Conservation (phyloP, 768 basidiomycete genomes). For the Coprinopsis marcescibilis region DNA sequence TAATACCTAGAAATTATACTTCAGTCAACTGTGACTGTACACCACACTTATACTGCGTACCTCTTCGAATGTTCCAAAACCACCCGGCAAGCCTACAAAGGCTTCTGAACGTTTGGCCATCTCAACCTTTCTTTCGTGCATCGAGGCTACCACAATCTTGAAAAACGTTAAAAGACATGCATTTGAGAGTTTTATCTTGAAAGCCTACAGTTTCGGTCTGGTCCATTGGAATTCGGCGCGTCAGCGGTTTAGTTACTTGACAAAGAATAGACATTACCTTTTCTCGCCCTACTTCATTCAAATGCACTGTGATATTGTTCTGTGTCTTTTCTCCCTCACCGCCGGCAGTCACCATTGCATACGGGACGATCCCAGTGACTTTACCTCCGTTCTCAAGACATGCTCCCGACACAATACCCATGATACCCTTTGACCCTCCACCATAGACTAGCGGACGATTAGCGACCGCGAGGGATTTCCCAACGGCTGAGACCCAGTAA, state of each 20-base stretch:
- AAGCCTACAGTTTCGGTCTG: constrained; percentile 28
- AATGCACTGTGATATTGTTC: constrained; percentile 12
- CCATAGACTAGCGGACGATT: constrained; percentile 77
- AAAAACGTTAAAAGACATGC: too few species aligned
- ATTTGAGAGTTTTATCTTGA: too few species aligned
- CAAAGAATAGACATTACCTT: constrained; percentile 14
- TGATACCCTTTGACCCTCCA: constrained; percentile 77
- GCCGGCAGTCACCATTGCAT: constrained; percentile 63
- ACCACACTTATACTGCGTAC: constrained; percentile 27
- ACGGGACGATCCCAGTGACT: constrained; percentile 75
- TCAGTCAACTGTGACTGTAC: constrained; percentile 3
- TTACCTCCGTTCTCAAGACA: constrained; percentile 62
- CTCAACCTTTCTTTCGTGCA: constrained; percentile 86
- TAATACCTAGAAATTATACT: constrained; percentile 45
- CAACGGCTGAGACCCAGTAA: constrained; percentile 48
- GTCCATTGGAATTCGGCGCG: too few species aligned
- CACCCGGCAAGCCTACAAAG: constrained; percentile 89
- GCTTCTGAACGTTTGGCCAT: constrained; percentile 81
- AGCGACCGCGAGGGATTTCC: constrained; percentile 57
- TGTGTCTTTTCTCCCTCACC: constrained; percentile 52
- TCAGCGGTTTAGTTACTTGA: too few species aligned
- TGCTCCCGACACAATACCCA: constrained; percentile 74
- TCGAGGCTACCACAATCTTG: constrained; percentile 69
- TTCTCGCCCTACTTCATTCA: constrained; percentile 23
- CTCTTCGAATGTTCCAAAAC: constrained; percentile 95